Conservation (phyloP, 2,329 filamentous ascomycete species). For the Mollisia scopiformis region DNA sequence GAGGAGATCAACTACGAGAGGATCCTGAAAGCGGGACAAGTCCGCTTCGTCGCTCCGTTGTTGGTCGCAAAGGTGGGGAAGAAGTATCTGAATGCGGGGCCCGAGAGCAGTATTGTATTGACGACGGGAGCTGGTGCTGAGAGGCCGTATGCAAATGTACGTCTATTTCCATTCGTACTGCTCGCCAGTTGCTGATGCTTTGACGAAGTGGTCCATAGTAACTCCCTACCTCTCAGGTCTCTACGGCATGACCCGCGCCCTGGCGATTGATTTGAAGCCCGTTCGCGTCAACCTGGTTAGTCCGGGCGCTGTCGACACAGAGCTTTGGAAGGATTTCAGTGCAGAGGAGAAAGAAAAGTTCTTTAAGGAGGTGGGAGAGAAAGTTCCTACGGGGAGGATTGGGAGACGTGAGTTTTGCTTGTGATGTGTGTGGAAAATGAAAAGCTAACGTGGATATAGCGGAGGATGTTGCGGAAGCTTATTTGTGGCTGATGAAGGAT, state of each 20-base stretch:
- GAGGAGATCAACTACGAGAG: constrained; percentile 16
- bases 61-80: constrained; percentile 30
- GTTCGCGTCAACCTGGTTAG: constrained; percentile 64
- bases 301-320: constrained; percentile 57
- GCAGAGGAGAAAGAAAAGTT: constrained; percentile 41
- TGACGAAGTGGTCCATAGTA: constrained; percentile 48
- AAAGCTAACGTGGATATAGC: constrained; percentile 22
- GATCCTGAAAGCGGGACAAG: constrained; percentile 23
- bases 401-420: constrained; percentile 19
- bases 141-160: constrained; percentile 12
- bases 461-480: constrained; percentile 47
- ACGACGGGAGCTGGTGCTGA: constrained; percentile 24
- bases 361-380: constrained; percentile 27
- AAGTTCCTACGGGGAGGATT: constrained; percentile 21
- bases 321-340: constrained; percentile 41
- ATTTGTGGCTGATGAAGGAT: constrained; percentile 48
- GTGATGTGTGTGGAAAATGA: background rate
- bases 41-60: constrained; percentile 31
- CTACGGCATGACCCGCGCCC: constrained; percentile 53
- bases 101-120: constrained; percentile 23
- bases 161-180: too few relatives aligned
- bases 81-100: constrained; percentile 21
- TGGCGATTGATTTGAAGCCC: constrained; percentile 66
- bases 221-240: constrained; percentile 52
- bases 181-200: too few relatives aligned